Base-by-base conservation (phyloP, 2,329 filamentous ascomycete species). In the Aspergillus sp. region DNA sequence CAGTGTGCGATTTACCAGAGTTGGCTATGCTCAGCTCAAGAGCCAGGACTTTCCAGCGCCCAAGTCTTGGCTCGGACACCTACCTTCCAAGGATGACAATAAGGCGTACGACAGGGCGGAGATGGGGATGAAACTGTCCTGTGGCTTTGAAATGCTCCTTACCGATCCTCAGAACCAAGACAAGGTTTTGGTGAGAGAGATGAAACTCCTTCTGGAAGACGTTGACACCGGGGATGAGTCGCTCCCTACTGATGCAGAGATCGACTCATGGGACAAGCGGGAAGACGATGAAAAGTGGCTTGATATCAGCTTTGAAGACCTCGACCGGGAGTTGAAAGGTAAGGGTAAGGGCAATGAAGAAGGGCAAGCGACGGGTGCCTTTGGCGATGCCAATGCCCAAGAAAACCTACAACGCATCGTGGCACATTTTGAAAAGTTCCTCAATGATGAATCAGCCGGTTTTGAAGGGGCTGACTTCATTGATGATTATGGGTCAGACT, bases 281-380 rank as follows among this genome's bases (percentile, higher is more conserved):
- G 83, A 93, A 46, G 93, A 97, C 55, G 84, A 91, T 61, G 94
- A 97, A 62, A 80, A 82, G 19, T 99, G 94, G 94, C 78, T 99
- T 58, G 86, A 97, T 61, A 95, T 99, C 52, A 86, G 92, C 65
- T 96, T 90, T 60, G 82, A 87, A 16, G 91, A 96, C 56, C 90
- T 99, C 51, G 92, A 96, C 63, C 79, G 81, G 24, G 91, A 96
- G 67, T 75, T 99, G 2, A 76, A 78, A 50, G 82, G 82, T 1
- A 77, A 81, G 26, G 80, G 81, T 0, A 76, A 73, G 44, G 55
- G 65, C 42, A 57, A 48, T 11, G 61, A 58, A 3, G 57, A 45
- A 19, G 45, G 44, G 6, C 46, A 49, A 11, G 59, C 62, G 22
- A 45, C 49, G 11, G 72, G 71, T 1, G 64, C 62, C 8, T 79